Conservation (phyloP, 1,284 basidiomycete genomes). For the Cystobasidium slooffiae region DNA sequence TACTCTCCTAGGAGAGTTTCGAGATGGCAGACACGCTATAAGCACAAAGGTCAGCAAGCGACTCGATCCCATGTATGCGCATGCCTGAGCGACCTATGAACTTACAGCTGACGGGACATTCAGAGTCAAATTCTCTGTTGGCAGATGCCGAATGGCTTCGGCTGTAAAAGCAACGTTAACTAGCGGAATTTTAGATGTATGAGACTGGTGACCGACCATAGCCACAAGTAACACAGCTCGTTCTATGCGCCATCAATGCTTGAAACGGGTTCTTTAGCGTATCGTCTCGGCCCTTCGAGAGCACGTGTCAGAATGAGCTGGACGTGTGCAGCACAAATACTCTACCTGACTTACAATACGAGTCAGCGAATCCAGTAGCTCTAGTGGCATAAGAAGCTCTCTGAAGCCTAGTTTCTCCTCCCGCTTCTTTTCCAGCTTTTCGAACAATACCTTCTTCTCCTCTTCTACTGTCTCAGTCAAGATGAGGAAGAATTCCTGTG, state of each 20-base stretch:
- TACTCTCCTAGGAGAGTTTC: slow-evolving; percentile 78
- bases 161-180: slow-evolving; percentile 51
- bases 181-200: not conserved
- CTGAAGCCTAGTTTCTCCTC: slow-evolving; percentile 22
- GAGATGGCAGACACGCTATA: slow-evolving; percentile 65
- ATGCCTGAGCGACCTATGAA: not conserved
- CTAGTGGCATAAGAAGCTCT: slow-evolving; percentile 7
- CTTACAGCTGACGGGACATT: slow-evolving; percentile 65
- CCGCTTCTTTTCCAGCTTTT: slow-evolving; percentile 26
- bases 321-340: not conserved
- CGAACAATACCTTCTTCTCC: slow-evolving; percentile 60
- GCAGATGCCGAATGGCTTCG: slow-evolving; percentile 83
- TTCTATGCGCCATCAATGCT: slow-evolving; percentile 76
- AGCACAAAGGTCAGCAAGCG: slow-evolving; percentile 52
- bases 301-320: not conserved
- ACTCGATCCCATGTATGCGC: not conserved
- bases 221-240: slow-evolving; percentile 78
- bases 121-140: slow-evolving; percentile 79
- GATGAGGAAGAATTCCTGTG: slow-evolving; percentile 91
- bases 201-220: slow-evolving; percentile 61
- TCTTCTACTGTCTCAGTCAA: slow-evolving; percentile 83
- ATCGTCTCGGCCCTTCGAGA: slow-evolving; percentile 20
- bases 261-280: slow-evolving; percentile 63
- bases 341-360: slow-evolving; percentile 14
- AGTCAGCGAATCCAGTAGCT: slow-evolving; percentile 6